These are phyloP conservation scores for Chytriomyces sp. DNA, from an alignment of 192 early-diverging fungal species.

Conservation along the genomic window DNA sequence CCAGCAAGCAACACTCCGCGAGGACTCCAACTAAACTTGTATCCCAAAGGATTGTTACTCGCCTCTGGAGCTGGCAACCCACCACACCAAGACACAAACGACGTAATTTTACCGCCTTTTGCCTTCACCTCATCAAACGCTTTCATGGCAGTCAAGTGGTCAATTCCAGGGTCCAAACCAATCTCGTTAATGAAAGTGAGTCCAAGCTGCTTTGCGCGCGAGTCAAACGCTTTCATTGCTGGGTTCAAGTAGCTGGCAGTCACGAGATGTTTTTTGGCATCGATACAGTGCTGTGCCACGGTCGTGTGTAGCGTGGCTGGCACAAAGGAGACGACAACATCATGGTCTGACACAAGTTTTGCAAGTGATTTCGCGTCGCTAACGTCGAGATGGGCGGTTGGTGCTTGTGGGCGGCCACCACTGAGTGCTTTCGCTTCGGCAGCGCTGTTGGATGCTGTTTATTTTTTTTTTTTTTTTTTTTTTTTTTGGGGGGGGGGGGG, in stretches of 20 bases:
- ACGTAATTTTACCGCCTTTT: conserved; percentile 78
- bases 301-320: conserved; percentile 87
- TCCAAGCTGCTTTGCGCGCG: conserved; percentile 77
- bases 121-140: conserved; percentile 89
- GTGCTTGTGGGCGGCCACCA: conserved; percentile 61
- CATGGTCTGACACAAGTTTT: conserved; percentile 78
- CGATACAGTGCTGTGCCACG: conserved; percentile 91
- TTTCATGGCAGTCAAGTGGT: conserved; percentile 81
- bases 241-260: conserved; percentile 97
- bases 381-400: conserved; percentile 80
- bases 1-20: conserved; percentile 86
- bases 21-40: conserved; percentile 97
- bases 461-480: neutral
- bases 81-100: conserved; percentile 96
- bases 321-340: conserved; percentile 82
- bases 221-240: conserved; percentile 88
- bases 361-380: conserved; percentile 74
- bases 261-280: conserved; percentile 90
- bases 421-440: conserved; percentile 76
- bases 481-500: no score
- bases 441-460: conserved; percentile 74
- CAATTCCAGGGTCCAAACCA: conserved; percentile 97
- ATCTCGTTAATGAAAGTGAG: conserved; percentile 97
- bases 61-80: conserved; percentile 96
- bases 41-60: conserved; percentile 97